phyloP scores from a whole-genome alignment of 495 filamentous ascomycete species.

The Physcia stellaris region DNA sequence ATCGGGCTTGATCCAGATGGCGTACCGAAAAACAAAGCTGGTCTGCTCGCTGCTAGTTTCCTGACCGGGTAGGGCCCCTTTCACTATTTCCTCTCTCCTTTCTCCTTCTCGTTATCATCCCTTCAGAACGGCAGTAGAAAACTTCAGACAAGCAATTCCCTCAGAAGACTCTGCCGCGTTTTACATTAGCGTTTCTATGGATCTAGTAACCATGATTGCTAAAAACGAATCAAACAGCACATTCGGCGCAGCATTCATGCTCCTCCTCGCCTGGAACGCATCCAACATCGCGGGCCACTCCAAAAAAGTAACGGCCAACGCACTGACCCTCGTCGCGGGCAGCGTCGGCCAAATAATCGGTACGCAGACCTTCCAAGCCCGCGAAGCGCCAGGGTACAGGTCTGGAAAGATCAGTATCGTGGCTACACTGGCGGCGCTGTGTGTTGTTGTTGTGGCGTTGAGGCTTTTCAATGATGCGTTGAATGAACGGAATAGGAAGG shows the following conservation, averaged over 20 bases:
- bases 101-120: too few species aligned
- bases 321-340: constrained; percentile 32
- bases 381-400: constrained; percentile 29
- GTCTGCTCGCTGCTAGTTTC: constrained; percentile 22
- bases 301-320: constrained; percentile 19
- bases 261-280: constrained; percentile 20
- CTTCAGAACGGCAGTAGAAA: too few species aligned
- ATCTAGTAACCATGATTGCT: too few species aligned
- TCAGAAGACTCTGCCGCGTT: too few species aligned
- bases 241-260: constrained; percentile 20
- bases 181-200: too few species aligned
- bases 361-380: constrained; percentile 40
- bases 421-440: constrained; percentile 16
- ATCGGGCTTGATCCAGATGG: constrained; percentile 22
- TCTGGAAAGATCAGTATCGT: constrained; percentile 23
- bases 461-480: constrained; percentile 20
- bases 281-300: constrained; percentile 20
- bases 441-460: constrained; percentile 19
- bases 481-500: constrained; percentile 18
- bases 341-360: constrained; percentile 45
- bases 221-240: too few species aligned
- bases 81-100: too few species aligned
- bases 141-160: too few species aligned
- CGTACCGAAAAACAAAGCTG: constrained; percentile 20
- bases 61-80: too few species aligned